phyloP scores from a whole-genome alignment of 129 eudicot species.

The Ambrosia trifida region DNA sequence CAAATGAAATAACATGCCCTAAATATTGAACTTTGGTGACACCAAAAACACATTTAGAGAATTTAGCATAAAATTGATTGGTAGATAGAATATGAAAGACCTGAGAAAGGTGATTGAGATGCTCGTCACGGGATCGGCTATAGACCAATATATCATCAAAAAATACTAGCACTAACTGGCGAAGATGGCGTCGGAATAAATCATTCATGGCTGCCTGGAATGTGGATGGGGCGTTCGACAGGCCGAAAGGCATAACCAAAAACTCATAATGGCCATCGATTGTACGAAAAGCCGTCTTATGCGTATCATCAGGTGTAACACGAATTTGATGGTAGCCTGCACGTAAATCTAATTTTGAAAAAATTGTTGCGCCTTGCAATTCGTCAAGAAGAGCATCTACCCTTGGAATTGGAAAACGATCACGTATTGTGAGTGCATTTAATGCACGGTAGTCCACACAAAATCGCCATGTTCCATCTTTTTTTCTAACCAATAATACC shows the following conservation, averaged over 20 bases:
- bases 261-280: not conserved
- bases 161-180: not conserved
- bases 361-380: not conserved
- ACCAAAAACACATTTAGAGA: not conserved
- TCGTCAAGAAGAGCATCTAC: slow-evolving; percentile 1
- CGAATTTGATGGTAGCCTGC: not conserved
- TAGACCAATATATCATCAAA: not conserved
- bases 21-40: not conserved
- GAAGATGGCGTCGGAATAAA: not conserved
- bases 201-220: slow-evolving; percentile 2
- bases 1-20: not conserved
- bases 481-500: not conserved
- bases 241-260: not conserved
- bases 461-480: not conserved
- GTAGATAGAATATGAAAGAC: not conserved
- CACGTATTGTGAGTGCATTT: not conserved
- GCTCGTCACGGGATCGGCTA: not conserved
- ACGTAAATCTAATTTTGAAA: not conserved
- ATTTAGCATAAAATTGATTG: not conserved
- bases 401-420: slow-evolving; percentile 2
- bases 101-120: not conserved
- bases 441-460: not conserved
- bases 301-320: not conserved
- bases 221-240: not conserved
- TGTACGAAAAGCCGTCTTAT: not conserved